A percentile compares a stretch with the other conserved stretches of the same genome.
Evolutionary conservation across 208 protist genomes (phyloP).

Genomic region (Crithidia brevicula): DNA sequence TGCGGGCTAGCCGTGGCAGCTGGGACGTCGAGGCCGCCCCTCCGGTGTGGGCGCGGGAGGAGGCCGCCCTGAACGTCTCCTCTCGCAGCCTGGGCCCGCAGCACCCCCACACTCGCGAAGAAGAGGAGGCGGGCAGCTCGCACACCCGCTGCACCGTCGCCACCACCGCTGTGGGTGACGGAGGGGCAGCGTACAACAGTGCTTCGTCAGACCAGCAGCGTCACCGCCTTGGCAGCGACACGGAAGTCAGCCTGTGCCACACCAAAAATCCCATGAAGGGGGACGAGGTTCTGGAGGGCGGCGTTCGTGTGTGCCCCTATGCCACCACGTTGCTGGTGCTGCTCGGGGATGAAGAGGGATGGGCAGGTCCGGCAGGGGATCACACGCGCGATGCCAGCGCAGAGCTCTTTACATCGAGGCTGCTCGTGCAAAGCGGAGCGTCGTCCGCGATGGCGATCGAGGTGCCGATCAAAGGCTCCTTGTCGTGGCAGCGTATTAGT

Average conservation of each 20-base stretch:
- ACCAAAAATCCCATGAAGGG: conserved; percentile 12
- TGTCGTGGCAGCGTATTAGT: not conserved
- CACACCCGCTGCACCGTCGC: conserved; percentile 1
- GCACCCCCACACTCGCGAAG: not conserved
- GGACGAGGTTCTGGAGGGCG: conserved; percentile 3
- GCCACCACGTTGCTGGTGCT: conserved; percentile 26
- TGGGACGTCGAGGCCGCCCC: conserved; percentile 1
- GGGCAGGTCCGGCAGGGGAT: not conserved
- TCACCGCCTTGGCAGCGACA: conserved; percentile 19
- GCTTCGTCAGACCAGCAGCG: not conserved
- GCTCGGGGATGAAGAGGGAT: not conserved
- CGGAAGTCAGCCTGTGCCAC: conserved; percentile 12
- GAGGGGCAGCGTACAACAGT: not conserved
- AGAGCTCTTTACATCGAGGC: not conserved
- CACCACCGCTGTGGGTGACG: conserved; percentile 4
- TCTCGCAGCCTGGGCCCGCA: not conserved
- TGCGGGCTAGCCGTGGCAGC: not conserved
- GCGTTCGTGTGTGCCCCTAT: conserved; percentile 13
- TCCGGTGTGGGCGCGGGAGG: not conserved
- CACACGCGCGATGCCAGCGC: too few species aligned
- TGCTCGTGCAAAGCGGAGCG: conserved; percentile 27
- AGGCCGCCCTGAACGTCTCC: not conserved
- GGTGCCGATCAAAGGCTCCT: not conserved
- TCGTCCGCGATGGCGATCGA: conserved; percentile 9
- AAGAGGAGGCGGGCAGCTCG: not conserved